Conservation (phyloP, 139 green algal species). For the Dunaliella primolecta region DNA sequence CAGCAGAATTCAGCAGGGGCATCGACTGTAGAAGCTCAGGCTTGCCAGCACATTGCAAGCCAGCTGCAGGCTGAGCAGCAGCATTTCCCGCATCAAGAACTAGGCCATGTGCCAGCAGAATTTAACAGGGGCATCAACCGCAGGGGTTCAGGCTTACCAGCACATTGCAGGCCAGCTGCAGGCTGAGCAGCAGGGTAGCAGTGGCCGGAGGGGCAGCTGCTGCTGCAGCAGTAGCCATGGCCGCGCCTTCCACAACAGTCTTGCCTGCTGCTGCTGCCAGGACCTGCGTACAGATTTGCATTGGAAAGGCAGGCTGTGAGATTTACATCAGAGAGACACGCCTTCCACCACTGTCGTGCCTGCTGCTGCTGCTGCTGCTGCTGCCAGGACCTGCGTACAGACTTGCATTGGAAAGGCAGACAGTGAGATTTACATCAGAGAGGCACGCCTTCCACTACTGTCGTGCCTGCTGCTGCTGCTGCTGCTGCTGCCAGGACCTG, state of each 20-base stretch:
- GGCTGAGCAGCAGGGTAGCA: conserved; percentile 55
- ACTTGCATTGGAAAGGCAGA: background rate
- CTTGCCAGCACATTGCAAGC: conserved; percentile 90
- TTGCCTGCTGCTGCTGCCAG: conserved; percentile 16
- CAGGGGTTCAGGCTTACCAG: too few relatives aligned
- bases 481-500: conserved; percentile 39
- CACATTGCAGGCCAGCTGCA: conserved; percentile 89
- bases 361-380: conserved; percentile 4
- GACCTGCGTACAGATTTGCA: conserved; percentile 16
- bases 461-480: background rate
- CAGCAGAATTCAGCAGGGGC: too few relatives aligned
- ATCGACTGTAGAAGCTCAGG: too few relatives aligned
- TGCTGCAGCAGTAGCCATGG: conserved; percentile 9
- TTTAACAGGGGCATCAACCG: too few relatives aligned
- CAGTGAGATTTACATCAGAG: too few relatives aligned
- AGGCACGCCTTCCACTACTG: too few relatives aligned
- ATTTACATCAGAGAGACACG: too few relatives aligned
- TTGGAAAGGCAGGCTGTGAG: conserved; percentile 6
- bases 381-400: conserved; percentile 38
- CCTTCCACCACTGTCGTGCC: too few relatives aligned
- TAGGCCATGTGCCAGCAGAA: too few relatives aligned
- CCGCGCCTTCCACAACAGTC: background rate
- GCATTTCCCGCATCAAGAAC: too few relatives aligned
- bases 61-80: conserved; percentile 77
- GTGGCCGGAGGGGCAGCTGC: conserved; percentile 20